Conservation (phyloP, 2,329 filamentous ascomycete genomes). For the Basipetospora chlamydospora region DNA sequence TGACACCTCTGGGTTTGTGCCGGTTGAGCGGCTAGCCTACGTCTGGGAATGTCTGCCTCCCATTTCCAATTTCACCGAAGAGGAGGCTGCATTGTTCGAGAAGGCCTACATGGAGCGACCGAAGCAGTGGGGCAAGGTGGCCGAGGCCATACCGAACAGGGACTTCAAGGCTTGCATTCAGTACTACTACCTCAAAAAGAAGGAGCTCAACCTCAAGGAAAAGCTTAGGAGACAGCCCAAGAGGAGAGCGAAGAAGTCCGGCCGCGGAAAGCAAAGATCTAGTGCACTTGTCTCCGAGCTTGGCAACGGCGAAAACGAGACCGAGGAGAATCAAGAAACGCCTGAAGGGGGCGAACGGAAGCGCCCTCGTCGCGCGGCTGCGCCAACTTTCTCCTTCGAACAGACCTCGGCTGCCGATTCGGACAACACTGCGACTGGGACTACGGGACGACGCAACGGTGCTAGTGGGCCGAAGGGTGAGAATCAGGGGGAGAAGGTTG, state of each 20-base stretch:
- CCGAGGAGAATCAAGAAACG: slow-evolving; percentile 39
- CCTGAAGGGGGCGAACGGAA: slow-evolving; percentile 46
- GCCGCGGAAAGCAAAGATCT: slow-evolving; percentile 42
- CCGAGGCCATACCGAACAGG: slow-evolving; percentile 49
- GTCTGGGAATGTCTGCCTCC: slow-evolving; percentile 60
- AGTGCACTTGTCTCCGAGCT: slow-evolving; percentile 54
- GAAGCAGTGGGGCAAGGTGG: slow-evolving; percentile 72
- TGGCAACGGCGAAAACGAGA: slow-evolving; percentile 42
- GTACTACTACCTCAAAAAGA: slow-evolving; percentile 74
- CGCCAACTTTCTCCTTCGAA: slow-evolving; percentile 58
- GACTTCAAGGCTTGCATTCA: slow-evolving; percentile 71
- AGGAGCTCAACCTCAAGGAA: slow-evolving; percentile 61
- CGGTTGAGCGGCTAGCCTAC: slow-evolving; percentile 51
- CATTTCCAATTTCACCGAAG: slow-evolving; percentile 58
- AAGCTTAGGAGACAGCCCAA: slow-evolving; percentile 53
- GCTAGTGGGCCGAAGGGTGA: slow-evolving; percentile 30
- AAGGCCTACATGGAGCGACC: slow-evolving; percentile 60
- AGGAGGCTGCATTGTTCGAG: slow-evolving; percentile 58
- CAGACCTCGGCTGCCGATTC: slow-evolving; percentile 31
- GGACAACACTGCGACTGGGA: slow-evolving; percentile 41
- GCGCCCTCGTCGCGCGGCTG: slow-evolving; percentile 48
- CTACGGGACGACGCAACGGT: slow-evolving; percentile 36
- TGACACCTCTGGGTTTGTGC: slow-evolving; percentile 50
- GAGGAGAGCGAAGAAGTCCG: slow-evolving; percentile 40
- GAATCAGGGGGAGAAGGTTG: slow-evolving; percentile 27